Evolutionary conservation across 2,329 filamentous ascomycete species (phyloP), one percentile per base, ranked within the genome.

Genomic region (Huntiella bhutanensis): DNA sequence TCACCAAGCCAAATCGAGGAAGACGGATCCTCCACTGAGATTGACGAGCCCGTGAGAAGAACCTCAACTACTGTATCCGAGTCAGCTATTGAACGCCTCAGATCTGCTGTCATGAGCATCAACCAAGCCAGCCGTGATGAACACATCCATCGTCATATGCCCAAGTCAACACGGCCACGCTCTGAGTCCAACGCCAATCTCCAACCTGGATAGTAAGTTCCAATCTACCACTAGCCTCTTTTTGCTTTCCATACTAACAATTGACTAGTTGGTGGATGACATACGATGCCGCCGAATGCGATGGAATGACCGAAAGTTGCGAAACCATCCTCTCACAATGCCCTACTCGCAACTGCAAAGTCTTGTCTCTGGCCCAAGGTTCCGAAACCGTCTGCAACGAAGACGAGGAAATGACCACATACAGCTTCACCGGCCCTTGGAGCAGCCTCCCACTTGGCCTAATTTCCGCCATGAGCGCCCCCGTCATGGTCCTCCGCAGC

Each of bases 181-280:
- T 40, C 22, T 6, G 22, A 28, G 22, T 28, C 22, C 8, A 28
- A 28, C 22, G 22, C 22, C 2, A 28, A 28, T 28, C 22, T 28
- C 6, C 22, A 28, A 28, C 59, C 64, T 17, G 71, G 71, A 48
- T 59, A 69, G 69, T 73, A 57, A 64, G 51, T 50, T 38, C 8
- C 5, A 11, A 5, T 41, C 15, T 15, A 32, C 12, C n/a, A 19
- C 33, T 16, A 4, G 7, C 32, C n/a, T 22, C 19, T 43, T 37
- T 13, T 6, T n/a, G 7, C 4, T 19, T 15, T 11, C 2, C 8
- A 10, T 33, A 42, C 49, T 47, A 50, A 50, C 22, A 42, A 8
- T 17, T 7, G 2, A 7, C 16, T 46, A 75, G 72, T 47, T 77
- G 69, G 72, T 76, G 71, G 70, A 55, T 72, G 13, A 70, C 72